Evolutionary conservation across 768 basidiomycete genomes (phyloP), one percentile per base, ranked within the genome.

Genomic region (Ramaria rubella): DNA sequence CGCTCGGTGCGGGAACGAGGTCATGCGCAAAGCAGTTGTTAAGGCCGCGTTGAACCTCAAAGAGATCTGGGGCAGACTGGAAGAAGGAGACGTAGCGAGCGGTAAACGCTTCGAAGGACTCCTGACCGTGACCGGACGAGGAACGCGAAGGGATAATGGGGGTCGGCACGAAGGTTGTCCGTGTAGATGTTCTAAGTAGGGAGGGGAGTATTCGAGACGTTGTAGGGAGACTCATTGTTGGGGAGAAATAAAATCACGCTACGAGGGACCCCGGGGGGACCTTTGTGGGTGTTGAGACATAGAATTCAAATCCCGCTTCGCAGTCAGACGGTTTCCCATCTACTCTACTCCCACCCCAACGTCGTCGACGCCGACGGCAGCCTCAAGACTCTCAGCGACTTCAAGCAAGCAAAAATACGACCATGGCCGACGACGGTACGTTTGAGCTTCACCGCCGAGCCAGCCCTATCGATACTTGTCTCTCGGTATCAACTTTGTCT

Each of bases 1-100:
- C 90, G 54, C 77, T 69, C 26, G 90, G 81, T 1, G 90, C 81
- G 4, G 93, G 93, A 14, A 96, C 94, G 61, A 96, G 82, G 72
- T 99, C 96, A 72, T 98, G 95, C 2, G 96, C 91, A 70, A 99
- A 99, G 77, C 94, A 97, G 81, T 99, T 99, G 80, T 99, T 98
- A 66, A 99, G 78, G 36, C 96, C 96, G 50, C 96, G 90, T 75
- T 99, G 95, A 61, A 99, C 88, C 78, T 99, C 96, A 69, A 99
- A 99, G 57, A 97, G 81, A 75, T 99, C 96, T 68, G 93, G 85
- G 49, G 92, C 93, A 55, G 82, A 79, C 68, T 89, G 74, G 81
- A 99, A 99, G 75, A 99, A 99, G 62, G 78, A 77, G 67, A 93
- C 86, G 74, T 97, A 97, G 68, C 95, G 91, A 59, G 85, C 81